These are phyloP conservation scores for Neoconidiobolus thromboides DNA, from an alignment of 371 early-diverging fungal genomes.

Conservation along the genomic window DNA sequence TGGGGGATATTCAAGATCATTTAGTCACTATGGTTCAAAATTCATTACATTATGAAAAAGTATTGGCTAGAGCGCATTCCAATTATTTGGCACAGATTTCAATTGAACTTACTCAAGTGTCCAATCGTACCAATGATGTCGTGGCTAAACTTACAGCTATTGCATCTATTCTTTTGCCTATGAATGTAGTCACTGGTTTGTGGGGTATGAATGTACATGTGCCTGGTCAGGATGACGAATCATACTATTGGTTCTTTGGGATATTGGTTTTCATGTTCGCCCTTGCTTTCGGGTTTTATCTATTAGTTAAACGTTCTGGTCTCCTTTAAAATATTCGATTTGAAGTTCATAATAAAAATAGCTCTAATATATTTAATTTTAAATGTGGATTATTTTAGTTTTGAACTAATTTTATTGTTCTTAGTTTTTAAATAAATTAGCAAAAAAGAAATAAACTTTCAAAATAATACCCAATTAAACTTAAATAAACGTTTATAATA, in stretches of 20 bases:
- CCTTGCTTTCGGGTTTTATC: neutral
- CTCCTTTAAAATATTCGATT: neutral
- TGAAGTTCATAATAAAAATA: neutral
- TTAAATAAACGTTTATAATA: no score
- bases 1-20: conserved; percentile 92
- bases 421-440: no score
- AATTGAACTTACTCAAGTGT: conserved; percentile 87
- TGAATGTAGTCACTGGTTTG: conserved; percentile 83
- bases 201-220: conserved; percentile 84
- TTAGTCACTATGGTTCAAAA: conserved; percentile 83
- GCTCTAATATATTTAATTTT: no score
- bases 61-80: conserved; percentile 74
- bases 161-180: conserved; percentile 82
- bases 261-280: conserved; percentile 8
- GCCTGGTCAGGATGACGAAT: conserved; percentile 34
- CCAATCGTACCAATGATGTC: conserved; percentile 77
- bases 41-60: conserved; percentile 73
- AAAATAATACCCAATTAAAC: no score
- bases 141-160: conserved; percentile 78
- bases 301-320: neutral
- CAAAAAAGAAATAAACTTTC: no score
- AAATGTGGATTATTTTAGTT: no score
- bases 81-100: conserved; percentile 93
- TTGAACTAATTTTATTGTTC: no score
- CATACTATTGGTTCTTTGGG: conserved; percentile 29